Base-by-base conservation (phyloP, 345 rosid genomes). In the Populus tremula region DNA sequence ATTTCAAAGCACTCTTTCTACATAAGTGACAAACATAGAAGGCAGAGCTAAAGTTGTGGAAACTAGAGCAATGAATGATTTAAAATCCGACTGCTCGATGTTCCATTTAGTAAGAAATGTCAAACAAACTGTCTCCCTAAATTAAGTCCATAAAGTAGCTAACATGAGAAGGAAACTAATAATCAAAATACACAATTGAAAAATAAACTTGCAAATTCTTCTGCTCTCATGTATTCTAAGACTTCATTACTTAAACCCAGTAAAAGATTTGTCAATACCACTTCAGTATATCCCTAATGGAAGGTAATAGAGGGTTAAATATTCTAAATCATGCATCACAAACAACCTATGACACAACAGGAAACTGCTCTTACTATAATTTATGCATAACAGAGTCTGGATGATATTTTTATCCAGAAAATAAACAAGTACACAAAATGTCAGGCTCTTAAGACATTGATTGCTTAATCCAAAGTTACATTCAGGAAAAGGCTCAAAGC, bases 391-490 rank as follows among this genome's bases (percentile, higher is more conserved):
- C 8, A 9, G 10, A 23, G 54, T 41, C 76, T 73, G 8, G 3
- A 17, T 63, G 43, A 74, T 29, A 59, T 64, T 64, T 73, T 39
- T 38, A 74, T 74, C 43, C 18, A 45, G 20, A 74, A 74, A 21
- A 29, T 25, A 31, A 25, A 6, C 41, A 8, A 47, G 10, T 27
- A 20, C 12, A 73, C 17, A 25, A 61, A 23, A 62, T 25, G n/a
- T 41, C 7, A 33, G 29, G 31, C 21, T 2, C 23, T 74, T 17
- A 45, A 47, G 7, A 18, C 49, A 39, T 18, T 29, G 38, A 64
- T 38, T 29, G 31, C 17, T 27, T 36, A 35, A 9, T 9, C 29
- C 14, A 23, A 23, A 23, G 6, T 43, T 29, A 29, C 9, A 29
- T 74, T 39, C 21, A 4, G 69, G 5, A 20, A 41, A 41, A 38